Evolutionary conservation across 2,329 filamentous ascomycete genomes (phyloP).

Genomic region (Xylariales sp.): DNA sequence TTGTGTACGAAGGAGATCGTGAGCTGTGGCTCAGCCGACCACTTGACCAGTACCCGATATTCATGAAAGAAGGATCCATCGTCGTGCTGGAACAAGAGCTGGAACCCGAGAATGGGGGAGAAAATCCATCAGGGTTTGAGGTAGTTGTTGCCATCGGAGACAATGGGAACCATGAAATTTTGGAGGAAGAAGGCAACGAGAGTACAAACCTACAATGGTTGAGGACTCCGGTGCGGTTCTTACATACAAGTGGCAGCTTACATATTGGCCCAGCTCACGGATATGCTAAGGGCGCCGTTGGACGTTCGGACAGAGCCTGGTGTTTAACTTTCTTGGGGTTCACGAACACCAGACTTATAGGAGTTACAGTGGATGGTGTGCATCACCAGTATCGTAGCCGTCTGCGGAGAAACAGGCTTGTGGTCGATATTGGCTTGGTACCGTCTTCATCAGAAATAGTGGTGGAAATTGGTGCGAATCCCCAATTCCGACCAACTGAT

Average conservation of each 20-base stretch:
- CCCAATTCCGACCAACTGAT: slow-evolving; percentile 1
- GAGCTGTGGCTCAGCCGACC: slow-evolving; percentile 46
- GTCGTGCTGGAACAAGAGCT: slow-evolving; percentile 46
- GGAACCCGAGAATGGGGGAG: slow-evolving; percentile 40
- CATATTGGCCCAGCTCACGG: background rate
- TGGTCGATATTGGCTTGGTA: slow-evolving; percentile 2
- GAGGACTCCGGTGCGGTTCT: slow-evolving; percentile 4
- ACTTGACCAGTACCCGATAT: slow-evolving; percentile 45
- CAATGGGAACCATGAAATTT: slow-evolving; percentile 43
- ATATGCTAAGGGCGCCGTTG: background rate
- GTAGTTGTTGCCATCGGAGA: slow-evolving; percentile 42
- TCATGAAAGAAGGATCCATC: slow-evolving; percentile 53
- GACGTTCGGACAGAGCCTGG: background rate
- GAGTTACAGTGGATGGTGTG: background rate
- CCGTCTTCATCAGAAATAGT: background rate
- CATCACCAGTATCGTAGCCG: background rate
- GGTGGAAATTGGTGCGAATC: slow-evolving; percentile 3
- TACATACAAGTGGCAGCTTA: slow-evolving; percentile 1
- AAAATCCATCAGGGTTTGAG: slow-evolving; percentile 42
- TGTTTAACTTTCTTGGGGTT: background rate
- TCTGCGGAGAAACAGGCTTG: background rate
- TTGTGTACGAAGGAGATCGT: slow-evolving; percentile 53
- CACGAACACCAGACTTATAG: background rate
- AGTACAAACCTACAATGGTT: background rate
- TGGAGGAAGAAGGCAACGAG: slow-evolving; percentile 36